phyloP scores from a whole-genome alignment of 1,284 basidiomycete genomes.

The Papiliotrema laurentii region DNA sequence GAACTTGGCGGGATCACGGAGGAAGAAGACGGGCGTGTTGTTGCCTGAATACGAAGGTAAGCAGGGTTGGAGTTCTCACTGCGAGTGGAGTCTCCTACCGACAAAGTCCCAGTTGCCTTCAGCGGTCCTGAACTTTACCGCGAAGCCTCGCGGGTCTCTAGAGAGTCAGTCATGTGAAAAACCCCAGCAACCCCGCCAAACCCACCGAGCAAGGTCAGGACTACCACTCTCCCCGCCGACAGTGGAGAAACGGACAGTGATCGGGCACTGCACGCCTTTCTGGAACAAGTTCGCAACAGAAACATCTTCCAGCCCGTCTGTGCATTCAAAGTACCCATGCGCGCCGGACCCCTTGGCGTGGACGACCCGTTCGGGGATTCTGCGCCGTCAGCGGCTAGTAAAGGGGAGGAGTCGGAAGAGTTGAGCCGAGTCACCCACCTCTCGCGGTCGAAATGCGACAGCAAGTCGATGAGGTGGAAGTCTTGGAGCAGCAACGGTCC shows the following conservation, averaged over 20 bases:
- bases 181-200: background rate
- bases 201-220: constrained; percentile 73
- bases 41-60: constrained; percentile 55
- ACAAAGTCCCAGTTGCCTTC: constrained; percentile 90
- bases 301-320: constrained; percentile 74
- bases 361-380: constrained; percentile 84
- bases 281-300: constrained; percentile 69
- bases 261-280: constrained; percentile 61
- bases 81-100: background rate
- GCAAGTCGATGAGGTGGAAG: constrained; percentile 81
- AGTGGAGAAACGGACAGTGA: constrained; percentile 50
- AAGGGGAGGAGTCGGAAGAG: background rate
- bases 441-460: constrained; percentile 89
- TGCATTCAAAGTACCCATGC: constrained; percentile 86
- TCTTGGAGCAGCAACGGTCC: constrained; percentile 87
- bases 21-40: constrained; percentile 87
- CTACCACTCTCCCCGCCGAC: constrained; percentile 72
- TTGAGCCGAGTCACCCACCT: constrained; percentile 48
- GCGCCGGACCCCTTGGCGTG: constrained; percentile 62
- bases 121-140: constrained; percentile 82
- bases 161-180: background rate
- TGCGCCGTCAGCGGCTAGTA: constrained; percentile 6
- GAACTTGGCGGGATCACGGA: constrained; percentile 57
- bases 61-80: background rate
- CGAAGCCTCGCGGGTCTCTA: constrained; percentile 81